Conservation (phyloP, 1,284 basidiomycete species). For the Tylopilus orsonianus region DNA sequence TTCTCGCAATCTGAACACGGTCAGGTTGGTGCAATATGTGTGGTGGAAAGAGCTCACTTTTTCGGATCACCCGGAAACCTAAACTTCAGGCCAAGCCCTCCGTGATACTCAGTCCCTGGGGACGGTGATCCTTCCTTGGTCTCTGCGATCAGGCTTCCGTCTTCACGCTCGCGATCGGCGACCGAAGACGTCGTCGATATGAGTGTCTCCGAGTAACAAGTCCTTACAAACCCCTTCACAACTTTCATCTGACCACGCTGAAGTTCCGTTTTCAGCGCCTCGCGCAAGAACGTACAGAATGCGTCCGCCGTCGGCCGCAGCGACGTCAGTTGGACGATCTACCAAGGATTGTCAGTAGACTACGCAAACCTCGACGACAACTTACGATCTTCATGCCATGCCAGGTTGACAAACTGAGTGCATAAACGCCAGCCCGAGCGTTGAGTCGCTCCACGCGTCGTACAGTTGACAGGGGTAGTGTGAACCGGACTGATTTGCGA, state of each 20-base stretch:
- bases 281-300: slow-evolving; percentile 88
- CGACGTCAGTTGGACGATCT: slow-evolving; percentile 96
- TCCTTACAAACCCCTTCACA: slow-evolving; percentile 88
- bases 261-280: slow-evolving; percentile 86
- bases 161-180: slow-evolving; percentile 62
- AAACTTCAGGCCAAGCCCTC: slow-evolving; percentile 84
- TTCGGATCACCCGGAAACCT: slow-evolving; percentile 94
- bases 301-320: slow-evolving; percentile 94
- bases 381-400: slow-evolving; percentile 92
- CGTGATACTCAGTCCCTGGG: slow-evolving; percentile 68
- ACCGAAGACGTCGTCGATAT: slow-evolving; percentile 56
- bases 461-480: slow-evolving; percentile 90
- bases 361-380: slow-evolving; percentile 18
- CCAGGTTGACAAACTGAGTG: slow-evolving; percentile 92
- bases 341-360: slow-evolving; percentile 10
- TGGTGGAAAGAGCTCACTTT: slow-evolving; percentile 62
- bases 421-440: slow-evolving; percentile 91
- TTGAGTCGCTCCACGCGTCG: slow-evolving; percentile 94
- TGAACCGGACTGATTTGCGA: slow-evolving; percentile 88
- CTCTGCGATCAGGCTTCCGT: slow-evolving; percentile 59
- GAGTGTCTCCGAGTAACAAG: slow-evolving; percentile 94
- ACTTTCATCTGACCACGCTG: slow-evolving; percentile 91
- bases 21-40: slow-evolving; percentile 15
- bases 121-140: slow-evolving; percentile 48
- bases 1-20: slow-evolving; percentile 72